phyloP scores from a whole-genome alignment of 306 rosid genomes.

The apple (Malus domestica) region DNA sequence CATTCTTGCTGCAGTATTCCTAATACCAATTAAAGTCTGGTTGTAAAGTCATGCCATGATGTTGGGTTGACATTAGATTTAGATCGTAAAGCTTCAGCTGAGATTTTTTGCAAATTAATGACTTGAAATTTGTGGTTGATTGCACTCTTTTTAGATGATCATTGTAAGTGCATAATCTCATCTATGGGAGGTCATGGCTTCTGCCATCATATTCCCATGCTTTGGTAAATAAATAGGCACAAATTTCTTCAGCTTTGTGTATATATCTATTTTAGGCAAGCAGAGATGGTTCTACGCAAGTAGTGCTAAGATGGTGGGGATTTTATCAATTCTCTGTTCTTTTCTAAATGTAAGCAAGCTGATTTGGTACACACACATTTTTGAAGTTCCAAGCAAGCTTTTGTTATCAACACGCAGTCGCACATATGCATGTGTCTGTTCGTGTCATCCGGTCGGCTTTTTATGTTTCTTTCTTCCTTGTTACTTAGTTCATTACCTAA shows the following conservation, averaged over 20 bases:
- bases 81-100: not conserved
- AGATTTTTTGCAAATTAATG: not conserved
- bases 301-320: not conserved
- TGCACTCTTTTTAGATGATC: not conserved
- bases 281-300: not conserved
- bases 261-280: not conserved
- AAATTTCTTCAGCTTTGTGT: not conserved
- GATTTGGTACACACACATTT: not conserved
- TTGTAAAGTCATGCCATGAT: not conserved
- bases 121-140: not conserved
- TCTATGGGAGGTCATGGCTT: not conserved
- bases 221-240: not conserved
- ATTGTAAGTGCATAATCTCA: not conserved
- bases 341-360: not conserved
- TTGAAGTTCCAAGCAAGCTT: not conserved
- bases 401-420: not conserved
- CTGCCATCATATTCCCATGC: not conserved
- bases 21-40: not conserved
- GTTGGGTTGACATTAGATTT: not conserved
- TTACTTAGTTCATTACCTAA: not conserved
- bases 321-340: not conserved
- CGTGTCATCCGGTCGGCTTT: not conserved
- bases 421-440: not conserved
- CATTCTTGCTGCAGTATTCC: not conserved
- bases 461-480: not conserved